Conservation (phyloP, 345 rosid species). For the Dimocarpus longan region DNA sequence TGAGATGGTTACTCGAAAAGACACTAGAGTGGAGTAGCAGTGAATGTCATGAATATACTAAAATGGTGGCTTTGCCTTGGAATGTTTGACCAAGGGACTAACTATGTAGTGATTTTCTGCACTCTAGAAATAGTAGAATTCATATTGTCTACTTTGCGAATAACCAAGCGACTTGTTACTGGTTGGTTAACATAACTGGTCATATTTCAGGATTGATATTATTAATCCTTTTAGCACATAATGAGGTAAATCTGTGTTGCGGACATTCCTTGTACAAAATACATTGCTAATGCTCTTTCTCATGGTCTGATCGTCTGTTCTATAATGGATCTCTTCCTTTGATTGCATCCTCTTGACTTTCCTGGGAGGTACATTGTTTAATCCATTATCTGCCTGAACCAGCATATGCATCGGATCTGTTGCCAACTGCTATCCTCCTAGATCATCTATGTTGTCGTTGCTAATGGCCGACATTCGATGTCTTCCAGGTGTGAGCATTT, state of each 20-base stretch:
- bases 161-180: background rate
- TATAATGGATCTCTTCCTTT: background rate
- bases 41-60: background rate
- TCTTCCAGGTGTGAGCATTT: slow-evolving; percentile 76
- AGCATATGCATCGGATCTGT: slow-evolving; percentile 83
- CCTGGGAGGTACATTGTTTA: slow-evolving; percentile 17
- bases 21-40: background rate
- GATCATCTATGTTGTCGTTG: slow-evolving; percentile 55
- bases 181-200: background rate
- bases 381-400: slow-evolving; percentile 36
- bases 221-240: background rate
- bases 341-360: slow-evolving; percentile 16
- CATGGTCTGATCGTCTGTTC: background rate
- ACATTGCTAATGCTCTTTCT: background rate
- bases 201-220: background rate
- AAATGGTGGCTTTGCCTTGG: background rate
- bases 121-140: background rate
- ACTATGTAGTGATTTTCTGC: slow-evolving; percentile 2
- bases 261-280: slow-evolving; percentile 4
- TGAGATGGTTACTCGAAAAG: background rate
- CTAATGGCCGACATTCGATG: slow-evolving; percentile 94
- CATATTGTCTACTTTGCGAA: slow-evolving; percentile 1
- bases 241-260: background rate
- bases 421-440: slow-evolving; percentile 74
- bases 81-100: slow-evolving; percentile 6